These are phyloP conservation scores for Hypoxylon sp. DNA, from an alignment of 2,329 filamentous ascomycete species.

Conservation along the genomic window DNA sequence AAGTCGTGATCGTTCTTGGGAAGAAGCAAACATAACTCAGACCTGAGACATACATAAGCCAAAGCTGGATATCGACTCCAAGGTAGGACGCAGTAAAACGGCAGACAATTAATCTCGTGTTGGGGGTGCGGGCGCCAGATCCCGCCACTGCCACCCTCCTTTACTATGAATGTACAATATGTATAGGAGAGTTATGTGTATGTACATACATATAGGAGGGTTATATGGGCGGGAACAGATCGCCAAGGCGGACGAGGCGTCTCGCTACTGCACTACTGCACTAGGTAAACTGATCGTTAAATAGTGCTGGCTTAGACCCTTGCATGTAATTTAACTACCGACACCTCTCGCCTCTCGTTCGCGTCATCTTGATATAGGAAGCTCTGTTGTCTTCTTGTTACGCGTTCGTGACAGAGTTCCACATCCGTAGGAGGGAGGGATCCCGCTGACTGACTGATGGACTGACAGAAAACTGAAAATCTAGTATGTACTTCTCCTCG, in stretches of 20 bases:
- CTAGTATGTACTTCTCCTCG: too few species aligned
- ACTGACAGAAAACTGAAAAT: too few species aligned
- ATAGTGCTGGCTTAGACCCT: constrained; percentile 3
- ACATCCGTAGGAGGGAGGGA: too few species aligned
- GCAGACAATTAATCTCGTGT: constrained; percentile 28
- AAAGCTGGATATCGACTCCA: too few species aligned
- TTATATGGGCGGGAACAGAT: constrained; percentile 28
- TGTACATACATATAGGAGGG: too few species aligned
- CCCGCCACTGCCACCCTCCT: constrained; percentile 31
- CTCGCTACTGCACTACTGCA: constrained; percentile 28
- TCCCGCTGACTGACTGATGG: too few species aligned
- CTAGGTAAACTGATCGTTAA: constrained; percentile 5
- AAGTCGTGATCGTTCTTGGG: background rate
- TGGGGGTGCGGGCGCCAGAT: constrained; percentile 23
- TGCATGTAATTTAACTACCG: constrained; percentile 27
- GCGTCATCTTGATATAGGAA: constrained; percentile 18
- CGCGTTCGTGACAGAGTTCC: background rate
- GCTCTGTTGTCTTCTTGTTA: background rate
- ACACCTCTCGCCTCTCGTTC: background rate
- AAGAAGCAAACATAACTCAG: constrained; percentile 16
- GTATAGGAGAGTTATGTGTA: too few species aligned
- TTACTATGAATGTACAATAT: too few species aligned
- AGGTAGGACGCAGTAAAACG: too few species aligned
- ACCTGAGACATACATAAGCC: background rate
- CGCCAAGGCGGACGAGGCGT: constrained; percentile 31